These are phyloP conservation scores for Hyaloscypha bicolor DNA, from an alignment of 495 filamentous ascomycete species.

Conservation along the genomic window DNA sequence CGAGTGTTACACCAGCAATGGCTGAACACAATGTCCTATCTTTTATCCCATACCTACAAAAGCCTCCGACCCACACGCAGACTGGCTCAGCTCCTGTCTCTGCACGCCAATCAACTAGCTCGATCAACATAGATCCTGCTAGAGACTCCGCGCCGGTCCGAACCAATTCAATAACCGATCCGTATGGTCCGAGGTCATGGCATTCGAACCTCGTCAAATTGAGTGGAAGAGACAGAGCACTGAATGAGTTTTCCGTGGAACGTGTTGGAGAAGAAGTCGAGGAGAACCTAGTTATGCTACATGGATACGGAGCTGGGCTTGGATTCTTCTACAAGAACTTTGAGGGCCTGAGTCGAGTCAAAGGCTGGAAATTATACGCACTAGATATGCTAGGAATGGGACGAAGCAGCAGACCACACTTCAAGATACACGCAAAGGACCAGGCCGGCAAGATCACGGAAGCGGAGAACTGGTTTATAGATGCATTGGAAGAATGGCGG, in stretches of 20 bases:
- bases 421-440: slow-evolving; percentile 81
- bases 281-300: slow-evolving; percentile 90
- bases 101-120: slow-evolving; percentile 33
- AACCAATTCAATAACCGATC: slow-evolving; percentile 60
- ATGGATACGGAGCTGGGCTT: slow-evolving; percentile 93
- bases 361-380: slow-evolving; percentile 88
- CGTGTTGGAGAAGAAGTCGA: slow-evolving; percentile 73
- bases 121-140: slow-evolving; percentile 40
- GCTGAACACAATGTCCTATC: slow-evolving; percentile 91
- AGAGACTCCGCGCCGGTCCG: slow-evolving; percentile 20
- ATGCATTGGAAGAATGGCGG: slow-evolving; percentile 95
- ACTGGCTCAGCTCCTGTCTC: slow-evolving; percentile 58
- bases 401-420: slow-evolving; percentile 79
- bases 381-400: slow-evolving; percentile 96
- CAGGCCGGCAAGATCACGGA: slow-evolving; percentile 81
- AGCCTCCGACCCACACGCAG: slow-evolving; percentile 70
- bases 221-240: slow-evolving; percentile 78
- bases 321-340: slow-evolving; percentile 99
- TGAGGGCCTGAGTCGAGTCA: slow-evolving; percentile 73
- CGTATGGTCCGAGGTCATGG: slow-evolving; percentile 85
- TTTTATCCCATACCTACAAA: slow-evolving; percentile 80
- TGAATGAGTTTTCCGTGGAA: slow-evolving; percentile 94
- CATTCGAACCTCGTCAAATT: slow-evolving; percentile 82
- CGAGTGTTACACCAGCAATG: slow-evolving; percentile 72
- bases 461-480: slow-evolving; percentile 94